Percentiles rank a stretch among this genome's conserved stretches.
phyloP scores from a whole-genome alignment of 192 early-diverging fungal species.

The Glomus cerebriforme region DNA sequence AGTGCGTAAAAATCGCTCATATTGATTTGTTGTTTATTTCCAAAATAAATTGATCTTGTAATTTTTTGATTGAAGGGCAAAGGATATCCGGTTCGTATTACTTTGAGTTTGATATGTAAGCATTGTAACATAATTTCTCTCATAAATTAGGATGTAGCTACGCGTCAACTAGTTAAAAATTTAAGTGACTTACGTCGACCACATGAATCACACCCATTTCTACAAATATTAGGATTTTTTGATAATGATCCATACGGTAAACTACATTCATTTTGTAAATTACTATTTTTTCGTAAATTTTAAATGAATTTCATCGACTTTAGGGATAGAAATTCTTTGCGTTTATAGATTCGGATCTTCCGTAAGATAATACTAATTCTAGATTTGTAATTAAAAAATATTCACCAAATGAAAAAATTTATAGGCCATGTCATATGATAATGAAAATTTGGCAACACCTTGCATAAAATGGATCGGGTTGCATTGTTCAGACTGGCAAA shows the following conservation, averaged over 20 bases:
- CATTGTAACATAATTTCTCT: not conserved
- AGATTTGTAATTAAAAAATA: not conserved
- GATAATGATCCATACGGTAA: not conserved
- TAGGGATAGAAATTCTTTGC: too few species aligned
- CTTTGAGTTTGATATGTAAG: not conserved
- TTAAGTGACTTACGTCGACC: not conserved
- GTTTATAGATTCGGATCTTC: constrained; percentile 20
- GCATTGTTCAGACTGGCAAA: not conserved
- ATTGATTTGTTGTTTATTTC: not conserved
- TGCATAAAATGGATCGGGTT: not conserved
- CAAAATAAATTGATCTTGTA: not conserved
- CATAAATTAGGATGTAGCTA: not conserved
- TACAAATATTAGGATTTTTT: not conserved
- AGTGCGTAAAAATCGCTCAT: constrained; percentile 9
- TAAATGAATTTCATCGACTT: too few species aligned
- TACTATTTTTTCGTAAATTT: too few species aligned
- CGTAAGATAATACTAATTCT: not conserved
- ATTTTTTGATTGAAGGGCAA: not conserved
- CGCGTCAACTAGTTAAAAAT: not conserved
- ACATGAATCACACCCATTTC: not conserved
- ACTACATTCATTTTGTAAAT: too few species aligned
- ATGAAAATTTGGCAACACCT: not conserved
- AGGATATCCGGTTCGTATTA: not conserved
- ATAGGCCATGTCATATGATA: constrained; percentile 31
- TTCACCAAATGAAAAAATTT: not conserved